These are phyloP conservation scores for Endothia cerciana DNA, from an alignment of 2,329 filamentous ascomycete species.

Conservation along the genomic window DNA sequence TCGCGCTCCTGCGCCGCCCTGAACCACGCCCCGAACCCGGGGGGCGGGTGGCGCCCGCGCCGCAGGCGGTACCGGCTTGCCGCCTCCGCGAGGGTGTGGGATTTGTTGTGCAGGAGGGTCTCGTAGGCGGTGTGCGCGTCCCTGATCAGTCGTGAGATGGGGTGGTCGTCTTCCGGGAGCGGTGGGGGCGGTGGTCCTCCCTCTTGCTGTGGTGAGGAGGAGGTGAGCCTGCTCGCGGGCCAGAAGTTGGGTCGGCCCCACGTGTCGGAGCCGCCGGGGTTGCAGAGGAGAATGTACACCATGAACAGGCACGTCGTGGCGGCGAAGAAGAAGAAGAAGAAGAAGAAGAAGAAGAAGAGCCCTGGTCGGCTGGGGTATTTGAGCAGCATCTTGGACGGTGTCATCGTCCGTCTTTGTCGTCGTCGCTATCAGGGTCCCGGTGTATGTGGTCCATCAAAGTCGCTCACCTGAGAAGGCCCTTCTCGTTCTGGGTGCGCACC, in stretches of 20 bases:
- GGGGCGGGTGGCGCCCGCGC: constrained; percentile 53
- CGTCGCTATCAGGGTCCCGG: background rate
- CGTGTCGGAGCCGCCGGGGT: background rate
- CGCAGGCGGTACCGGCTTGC: constrained; percentile 50
- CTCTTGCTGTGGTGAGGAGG: background rate
- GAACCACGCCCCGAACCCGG: constrained; percentile 53
- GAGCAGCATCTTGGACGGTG: constrained; percentile 2
- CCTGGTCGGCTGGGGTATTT: background rate
- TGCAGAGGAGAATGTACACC: background rate
- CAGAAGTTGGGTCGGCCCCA: background rate
- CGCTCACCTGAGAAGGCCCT: too few species aligned
- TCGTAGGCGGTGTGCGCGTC: constrained; percentile 44
- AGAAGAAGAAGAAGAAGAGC: background rate
- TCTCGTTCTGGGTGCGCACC: background rate
- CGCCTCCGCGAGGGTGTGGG: constrained; percentile 47
- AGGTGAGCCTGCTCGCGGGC: background rate
- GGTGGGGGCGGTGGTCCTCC: background rate
- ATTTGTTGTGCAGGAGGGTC: constrained; percentile 44
- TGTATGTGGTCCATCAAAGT: background rate
- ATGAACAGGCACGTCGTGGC: background rate
- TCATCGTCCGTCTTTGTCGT: background rate
- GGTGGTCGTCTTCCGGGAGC: constrained; percentile 37
- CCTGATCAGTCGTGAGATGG: constrained; percentile 50
- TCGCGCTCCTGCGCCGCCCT: constrained; percentile 46
- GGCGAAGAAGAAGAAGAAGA: background rate